Evolutionary conservation across 2,329 filamentous ascomycete genomes (phyloP).

Genomic region (Pezicula neosporulosa): DNA sequence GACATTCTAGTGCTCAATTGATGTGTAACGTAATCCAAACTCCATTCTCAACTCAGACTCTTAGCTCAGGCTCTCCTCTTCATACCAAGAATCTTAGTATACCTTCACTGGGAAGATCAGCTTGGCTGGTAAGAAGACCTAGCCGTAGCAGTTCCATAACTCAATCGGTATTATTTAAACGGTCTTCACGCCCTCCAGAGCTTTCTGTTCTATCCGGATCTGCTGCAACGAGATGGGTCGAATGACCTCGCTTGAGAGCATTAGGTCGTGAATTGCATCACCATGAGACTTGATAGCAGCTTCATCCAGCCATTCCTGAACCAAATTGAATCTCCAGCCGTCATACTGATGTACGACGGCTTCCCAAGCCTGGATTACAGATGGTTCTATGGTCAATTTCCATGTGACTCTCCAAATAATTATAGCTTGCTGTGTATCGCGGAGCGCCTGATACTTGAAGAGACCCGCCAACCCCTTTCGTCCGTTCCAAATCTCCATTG

Average conservation of each 20-base stretch:
- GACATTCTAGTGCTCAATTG: no score
- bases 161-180: neutral
- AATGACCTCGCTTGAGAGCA: conserved; percentile 13
- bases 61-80: no score
- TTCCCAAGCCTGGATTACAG: conserved; percentile 19
- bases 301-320: conserved; percentile 14
- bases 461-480: conserved; percentile 15
- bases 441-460: conserved; percentile 15
- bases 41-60: no score
- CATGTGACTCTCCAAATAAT: conserved; percentile 23
- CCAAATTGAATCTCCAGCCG: conserved; percentile 12
- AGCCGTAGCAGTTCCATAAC: neutral
- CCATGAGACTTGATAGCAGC: conserved; percentile 19
- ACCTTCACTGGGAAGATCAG: no score
- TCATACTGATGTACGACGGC: conserved; percentile 15
- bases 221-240: conserved; percentile 17
- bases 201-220: conserved; percentile 13
- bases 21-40: no score
- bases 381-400: conserved; percentile 17
- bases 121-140: no score
- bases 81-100: no score
- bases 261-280: conserved; percentile 16
- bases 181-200: conserved; percentile 7
- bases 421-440: conserved; percentile 11
- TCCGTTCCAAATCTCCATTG: conserved; percentile 20